Conservation (phyloP, 352 stramenopile species). For the Globisporangium spiculum region DNA sequence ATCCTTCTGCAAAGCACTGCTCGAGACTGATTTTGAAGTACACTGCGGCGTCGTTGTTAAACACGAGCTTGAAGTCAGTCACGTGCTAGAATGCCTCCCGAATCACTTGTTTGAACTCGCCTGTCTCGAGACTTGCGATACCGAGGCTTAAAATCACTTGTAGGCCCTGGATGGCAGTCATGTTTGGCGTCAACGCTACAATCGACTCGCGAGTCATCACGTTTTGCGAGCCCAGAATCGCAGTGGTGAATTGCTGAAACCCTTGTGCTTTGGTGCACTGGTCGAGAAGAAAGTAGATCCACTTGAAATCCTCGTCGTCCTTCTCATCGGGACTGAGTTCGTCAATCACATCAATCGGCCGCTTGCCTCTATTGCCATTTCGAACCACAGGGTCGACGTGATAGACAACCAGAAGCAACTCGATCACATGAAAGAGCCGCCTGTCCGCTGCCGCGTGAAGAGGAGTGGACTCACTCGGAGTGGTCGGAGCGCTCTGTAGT, state of each 20-base stretch:
- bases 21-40: background rate
- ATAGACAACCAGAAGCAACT: background rate
- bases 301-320: background rate
- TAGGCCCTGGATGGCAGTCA: background rate
- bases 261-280: background rate
- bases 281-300: background rate
- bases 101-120: background rate
- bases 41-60: background rate
- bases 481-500: background rate
- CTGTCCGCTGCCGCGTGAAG: background rate
- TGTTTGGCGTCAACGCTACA: background rate
- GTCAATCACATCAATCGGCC: background rate
- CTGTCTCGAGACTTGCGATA: background rate
- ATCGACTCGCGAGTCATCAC: background rate
- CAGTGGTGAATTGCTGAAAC: background rate
- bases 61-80: background rate
- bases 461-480: background rate
- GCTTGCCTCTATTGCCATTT: background rate
- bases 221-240: background rate
- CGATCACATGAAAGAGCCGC: background rate
- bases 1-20: background rate
- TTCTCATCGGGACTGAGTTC: background rate
- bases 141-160: background rate
- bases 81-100: background rate
- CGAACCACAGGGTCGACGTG: background rate